Evolutionary conservation across 192 early-diverging fungal genomes (phyloP), one percentile per base, ranked within the genome.

Genomic region (Chytriomyces hyalinus): DNA sequence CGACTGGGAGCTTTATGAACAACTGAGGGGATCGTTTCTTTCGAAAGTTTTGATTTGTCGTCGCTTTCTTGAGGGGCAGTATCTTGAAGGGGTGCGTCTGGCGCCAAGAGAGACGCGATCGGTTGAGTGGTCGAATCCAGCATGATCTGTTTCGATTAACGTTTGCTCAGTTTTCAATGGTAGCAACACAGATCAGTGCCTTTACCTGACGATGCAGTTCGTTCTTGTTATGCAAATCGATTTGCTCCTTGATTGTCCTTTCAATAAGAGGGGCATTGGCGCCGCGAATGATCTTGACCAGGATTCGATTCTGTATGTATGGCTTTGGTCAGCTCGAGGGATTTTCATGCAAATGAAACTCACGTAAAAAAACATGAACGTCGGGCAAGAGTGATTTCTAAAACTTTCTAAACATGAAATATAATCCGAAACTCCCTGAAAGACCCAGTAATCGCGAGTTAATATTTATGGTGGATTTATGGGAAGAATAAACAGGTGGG

Each of bases 261-360:
- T 91, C 90, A 50, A 91, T 80, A 24, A 84, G 50, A 2, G 90
- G 89, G 4, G 89, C 83, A 70, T 91, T 91, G 1, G 89, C 86
- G 6, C 90, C 90, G 20, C 79, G 76, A n/a, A 91, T 73, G 10
- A 91, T 49, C 45, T 85, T 84, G 53, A 57, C 53, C 3, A 89
- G 82, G 6, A 80, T 63, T 8, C 86, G 85, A 70, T 88, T 77
- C 89, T 90, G 66, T 2, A 53, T 17, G 61, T 10, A 50, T n/a
- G 60, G 7, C 36, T 36, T 44, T 73, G 73, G 72, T 70, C 24
- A 26, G 15, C 1, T 3, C 9, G 68, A 65, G 65, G 28, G 46
- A 53, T 17, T 36, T 36, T 36, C 36, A 36, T 36, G 36, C 36
- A 36, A 36, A 36, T 36, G 36, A 36, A 36, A 36, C 78, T 67